A percentile compares a stretch with the other conserved stretches of the same genome.
These are phyloP conservation scores for Tuctoria greenei DNA, from an alignment of 176 grass and related monocot genomes.

Conservation along the genomic window DNA sequence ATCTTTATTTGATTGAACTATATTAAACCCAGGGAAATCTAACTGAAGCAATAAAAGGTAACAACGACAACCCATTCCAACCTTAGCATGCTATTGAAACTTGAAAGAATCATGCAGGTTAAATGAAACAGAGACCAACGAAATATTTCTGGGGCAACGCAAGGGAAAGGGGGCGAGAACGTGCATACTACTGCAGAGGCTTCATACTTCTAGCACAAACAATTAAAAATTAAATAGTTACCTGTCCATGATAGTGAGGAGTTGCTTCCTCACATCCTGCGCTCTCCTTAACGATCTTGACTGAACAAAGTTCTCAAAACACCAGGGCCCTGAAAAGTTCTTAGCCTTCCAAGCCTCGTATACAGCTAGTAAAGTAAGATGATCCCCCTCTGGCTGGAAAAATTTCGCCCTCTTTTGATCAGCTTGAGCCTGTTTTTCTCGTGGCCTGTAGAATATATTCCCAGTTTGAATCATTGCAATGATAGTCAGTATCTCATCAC, in stretches of 20 bases:
- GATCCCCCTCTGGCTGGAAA: conserved; percentile 95
- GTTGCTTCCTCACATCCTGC: conserved; percentile 91
- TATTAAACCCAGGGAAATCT: not conserved
- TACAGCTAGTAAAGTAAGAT: conserved; percentile 87
- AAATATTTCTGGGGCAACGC: not conserved
- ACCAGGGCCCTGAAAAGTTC: conserved; percentile 96
- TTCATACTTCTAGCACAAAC: not conserved
- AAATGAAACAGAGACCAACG: not conserved
- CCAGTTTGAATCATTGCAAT: conserved; percentile 97
- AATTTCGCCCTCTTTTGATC: conserved; percentile 95
- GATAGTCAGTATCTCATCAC: conserved; percentile 88
- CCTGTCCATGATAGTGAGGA: conserved; percentile 97
- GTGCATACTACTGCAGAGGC: not conserved
- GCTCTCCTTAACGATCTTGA: conserved; percentile 81
- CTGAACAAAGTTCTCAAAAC: conserved; percentile 96
- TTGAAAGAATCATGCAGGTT: not conserved
- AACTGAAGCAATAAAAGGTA: not conserved
- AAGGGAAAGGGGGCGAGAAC: not conserved
- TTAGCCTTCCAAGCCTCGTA: conserved; percentile 99
- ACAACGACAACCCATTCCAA: too few relatives aligned
- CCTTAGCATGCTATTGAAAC: not conserved
- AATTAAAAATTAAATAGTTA: conserved; percentile 35
- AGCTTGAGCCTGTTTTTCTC: conserved; percentile 89
- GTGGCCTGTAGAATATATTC: conserved; percentile 94
- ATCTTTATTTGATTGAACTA: not conserved